Percentiles rank a stretch among this genome's conserved stretches.
phyloP scores from a whole-genome alignment of 495 filamentous ascomycete genomes.

The Cryomyces antarcticus region DNA sequence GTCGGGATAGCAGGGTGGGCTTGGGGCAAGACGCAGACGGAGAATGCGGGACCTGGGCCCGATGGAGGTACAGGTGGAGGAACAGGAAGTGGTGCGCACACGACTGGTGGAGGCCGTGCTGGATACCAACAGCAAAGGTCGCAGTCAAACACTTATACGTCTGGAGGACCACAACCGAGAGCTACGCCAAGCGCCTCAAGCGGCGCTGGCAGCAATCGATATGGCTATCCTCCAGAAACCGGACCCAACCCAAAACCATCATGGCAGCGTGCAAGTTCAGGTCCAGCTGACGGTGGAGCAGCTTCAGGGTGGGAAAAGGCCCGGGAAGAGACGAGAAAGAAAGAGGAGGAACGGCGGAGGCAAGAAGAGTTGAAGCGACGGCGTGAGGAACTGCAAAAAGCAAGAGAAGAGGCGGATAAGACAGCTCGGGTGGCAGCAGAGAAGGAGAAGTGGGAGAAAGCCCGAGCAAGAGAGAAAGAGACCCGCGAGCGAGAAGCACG shows the following conservation, averaged over 20 bases:
- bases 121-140: slow-evolving; percentile 11
- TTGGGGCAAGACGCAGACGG: slow-evolving; percentile 42
- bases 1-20: slow-evolving; percentile 64
- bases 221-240: background rate
- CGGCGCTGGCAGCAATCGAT: too few species aligned
- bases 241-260: slow-evolving; percentile 16
- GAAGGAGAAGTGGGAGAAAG: slow-evolving; percentile 25
- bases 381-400: slow-evolving; percentile 23
- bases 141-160: background rate
- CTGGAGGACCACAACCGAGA: background rate
- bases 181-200: background rate
- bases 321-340: slow-evolving; percentile 42
- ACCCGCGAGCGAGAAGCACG: slow-evolving; percentile 20
- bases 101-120: background rate
- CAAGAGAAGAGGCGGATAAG: slow-evolving; percentile 21
- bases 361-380: slow-evolving; percentile 30
- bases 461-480: slow-evolving; percentile 21
- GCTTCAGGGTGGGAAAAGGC: slow-evolving; percentile 46
- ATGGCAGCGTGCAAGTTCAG: slow-evolving; percentile 23
- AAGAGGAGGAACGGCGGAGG: slow-evolving; percentile 38
- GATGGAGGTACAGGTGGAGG: slow-evolving; percentile 1
- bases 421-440: slow-evolving; percentile 20
- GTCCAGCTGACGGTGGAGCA: slow-evolving; percentile 1
- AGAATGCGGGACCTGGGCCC: slow-evolving; percentile 12
- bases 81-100: background rate